Base-by-base conservation (phyloP, 495 filamentous ascomycete genomes). In the Penicillium goetzii region DNA sequence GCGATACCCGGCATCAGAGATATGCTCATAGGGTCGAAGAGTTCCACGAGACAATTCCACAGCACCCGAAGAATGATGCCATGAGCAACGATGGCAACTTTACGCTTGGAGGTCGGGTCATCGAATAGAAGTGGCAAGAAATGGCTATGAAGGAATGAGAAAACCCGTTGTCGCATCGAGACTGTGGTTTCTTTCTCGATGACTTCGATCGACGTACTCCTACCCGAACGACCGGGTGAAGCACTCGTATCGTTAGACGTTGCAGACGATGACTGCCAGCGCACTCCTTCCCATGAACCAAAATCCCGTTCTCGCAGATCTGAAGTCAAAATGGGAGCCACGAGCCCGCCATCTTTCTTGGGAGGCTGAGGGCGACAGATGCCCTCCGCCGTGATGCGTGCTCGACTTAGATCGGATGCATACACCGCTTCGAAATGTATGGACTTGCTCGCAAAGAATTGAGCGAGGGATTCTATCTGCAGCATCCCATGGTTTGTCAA, bases 401-500 rank as follows among this genome's bases (percentile, higher is more conserved):
- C 90, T 56, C 92, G 85, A 57, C 86, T 85, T 21, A 96, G 80
- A 67, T 92, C 85, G 15, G 92, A 97, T n/a, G 91, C 85, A 69
- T 92, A 96, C 43, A 96, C 79, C 51, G 88, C 81, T 15, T 77
- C 81, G 62, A 92, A 80, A 5, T 61, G 64, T 1, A 85, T 68
- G 6, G 74, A 73, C 0, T 72, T 78, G 0, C 73, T 70, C 3
- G 34, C 59, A 40, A 75, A 74, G 51, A 68, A 50, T 17, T 71
- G 53, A 0, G 82, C 85, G 28, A 96, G 79, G 62, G 84, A 81
- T 28, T 83, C 82, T 6, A 89, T 87, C 71, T 97, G 92, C 38
- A 92, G 80, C 55, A 89, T 83, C 56, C 92, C 92, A 73, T 97
- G 92, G 64, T 86, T 88, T 14, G 93, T 96, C 40, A 97, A 82